A percentile compares a stretch with the other conserved stretches of the same genome.
These are phyloP conservation scores for Helicostylum pulchrum DNA, from an alignment of 192 early-diverging fungal species.

Conservation along the genomic window DNA sequence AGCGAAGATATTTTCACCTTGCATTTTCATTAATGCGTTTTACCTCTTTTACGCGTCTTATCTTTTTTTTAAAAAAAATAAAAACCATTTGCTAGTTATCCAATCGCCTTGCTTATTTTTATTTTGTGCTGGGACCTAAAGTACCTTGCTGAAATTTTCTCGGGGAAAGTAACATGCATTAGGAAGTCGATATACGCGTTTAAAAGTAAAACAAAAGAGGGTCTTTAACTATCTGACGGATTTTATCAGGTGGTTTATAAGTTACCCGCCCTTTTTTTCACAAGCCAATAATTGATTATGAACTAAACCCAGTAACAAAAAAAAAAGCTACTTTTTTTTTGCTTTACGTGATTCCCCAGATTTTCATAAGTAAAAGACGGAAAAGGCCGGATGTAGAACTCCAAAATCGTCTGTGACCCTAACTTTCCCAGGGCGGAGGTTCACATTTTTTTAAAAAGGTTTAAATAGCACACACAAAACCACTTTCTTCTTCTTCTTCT, in stretches of 20 bases:
- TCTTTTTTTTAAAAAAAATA: neutral
- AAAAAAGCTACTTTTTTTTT: too few species aligned
- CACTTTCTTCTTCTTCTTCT: neutral
- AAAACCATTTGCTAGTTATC: neutral
- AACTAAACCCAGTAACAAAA: too few species aligned
- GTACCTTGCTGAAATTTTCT: neutral
- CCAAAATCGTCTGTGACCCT: neutral
- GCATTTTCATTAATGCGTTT: neutral
- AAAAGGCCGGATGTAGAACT: too few species aligned
- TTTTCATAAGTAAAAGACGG: too few species aligned
- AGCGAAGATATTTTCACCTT: slow-evolving; percentile 28
- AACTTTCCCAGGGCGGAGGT: neutral
- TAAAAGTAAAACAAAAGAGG: too few species aligned
- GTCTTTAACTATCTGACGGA: too few species aligned
- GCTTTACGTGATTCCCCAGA: neutral
- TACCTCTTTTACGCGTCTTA: neutral
- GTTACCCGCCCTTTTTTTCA: too few species aligned
- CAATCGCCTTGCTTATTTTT: neutral
- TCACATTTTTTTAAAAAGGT: neutral
- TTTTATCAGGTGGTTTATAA: too few species aligned
- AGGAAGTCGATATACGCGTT: too few species aligned
- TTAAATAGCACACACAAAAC: too few species aligned
- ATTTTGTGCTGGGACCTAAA: neutral
- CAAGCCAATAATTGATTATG: too few species aligned
- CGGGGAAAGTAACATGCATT: too few species aligned